Evolutionary conservation across 208 protist species (phyloP).

Genomic region (Leishmania tarentolae): DNA sequence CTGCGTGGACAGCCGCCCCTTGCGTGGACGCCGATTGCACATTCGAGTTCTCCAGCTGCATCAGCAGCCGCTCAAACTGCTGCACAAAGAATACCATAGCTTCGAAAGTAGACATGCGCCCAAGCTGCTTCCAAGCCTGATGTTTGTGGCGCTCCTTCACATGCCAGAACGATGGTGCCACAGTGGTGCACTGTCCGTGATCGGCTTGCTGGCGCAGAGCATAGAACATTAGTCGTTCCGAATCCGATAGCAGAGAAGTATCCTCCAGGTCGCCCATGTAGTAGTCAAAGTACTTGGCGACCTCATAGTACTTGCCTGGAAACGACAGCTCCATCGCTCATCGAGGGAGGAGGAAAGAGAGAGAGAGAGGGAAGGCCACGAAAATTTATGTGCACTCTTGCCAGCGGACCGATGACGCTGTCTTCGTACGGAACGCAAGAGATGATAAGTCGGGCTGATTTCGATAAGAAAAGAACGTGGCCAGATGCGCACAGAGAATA

Average conservation of each 20-base stretch:
- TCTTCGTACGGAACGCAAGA: not conserved
- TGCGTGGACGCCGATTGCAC: not conserved
- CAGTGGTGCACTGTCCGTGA: conserved; percentile 60
- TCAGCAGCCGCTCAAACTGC: conserved; percentile 37
- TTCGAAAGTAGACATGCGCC: conserved; percentile 68
- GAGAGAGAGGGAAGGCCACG: not conserved
- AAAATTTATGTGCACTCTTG: not conserved
- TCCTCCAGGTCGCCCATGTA: conserved; percentile 61
- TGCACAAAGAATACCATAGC: conserved; percentile 89
- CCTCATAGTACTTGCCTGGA: conserved; percentile 73
- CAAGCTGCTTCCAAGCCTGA: conserved; percentile 72
- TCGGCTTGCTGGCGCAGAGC: conserved; percentile 74
- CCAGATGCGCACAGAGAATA: not conserved
- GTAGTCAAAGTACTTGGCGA: conserved; percentile 54
- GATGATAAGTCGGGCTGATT: not conserved
- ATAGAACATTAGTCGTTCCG: conserved; percentile 75
- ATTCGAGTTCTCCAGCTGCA: conserved; percentile 12
- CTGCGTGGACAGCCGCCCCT: not conserved
- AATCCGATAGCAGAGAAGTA: conserved; percentile 46
- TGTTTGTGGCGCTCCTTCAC: conserved; percentile 68
- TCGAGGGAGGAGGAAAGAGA: not conserved
- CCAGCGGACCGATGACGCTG: not conserved
- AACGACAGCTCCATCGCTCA: conserved; percentile 58
- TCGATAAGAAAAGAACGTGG: not conserved
- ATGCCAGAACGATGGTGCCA: conserved; percentile 68